Conservation (phyloP, 176 grass and related monocot species). For the Tuctoria greenei region DNA sequence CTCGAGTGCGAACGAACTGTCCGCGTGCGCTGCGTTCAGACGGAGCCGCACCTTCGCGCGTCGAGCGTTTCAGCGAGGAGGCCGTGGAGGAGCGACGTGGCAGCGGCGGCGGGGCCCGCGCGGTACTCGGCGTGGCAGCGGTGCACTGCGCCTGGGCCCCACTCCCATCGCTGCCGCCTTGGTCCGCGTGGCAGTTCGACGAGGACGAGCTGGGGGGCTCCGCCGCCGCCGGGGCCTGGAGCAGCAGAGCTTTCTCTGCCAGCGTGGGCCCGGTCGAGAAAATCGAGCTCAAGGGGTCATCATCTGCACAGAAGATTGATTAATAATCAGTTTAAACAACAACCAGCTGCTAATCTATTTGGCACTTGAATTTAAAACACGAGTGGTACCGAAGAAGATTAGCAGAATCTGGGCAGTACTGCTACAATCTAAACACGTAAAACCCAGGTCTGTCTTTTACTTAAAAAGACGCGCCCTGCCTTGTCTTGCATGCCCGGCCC, state of each 20-base stretch:
- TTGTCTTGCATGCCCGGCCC: background rate
- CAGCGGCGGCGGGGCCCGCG: slow-evolving; percentile 4
- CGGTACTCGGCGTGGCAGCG: background rate
- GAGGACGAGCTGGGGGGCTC: slow-evolving; percentile 54
- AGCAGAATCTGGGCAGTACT: slow-evolving; percentile 31
- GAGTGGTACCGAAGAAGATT: slow-evolving; percentile 33
- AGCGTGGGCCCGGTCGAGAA: slow-evolving; percentile 36
- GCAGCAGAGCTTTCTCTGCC: background rate
- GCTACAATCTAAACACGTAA: slow-evolving; percentile 50
- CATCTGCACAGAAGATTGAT: slow-evolving; percentile 12
- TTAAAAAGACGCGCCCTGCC: slow-evolving; percentile 38
- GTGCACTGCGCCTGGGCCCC: background rate
- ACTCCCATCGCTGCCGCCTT: background rate
- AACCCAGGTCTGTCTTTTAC: slow-evolving; percentile 47
- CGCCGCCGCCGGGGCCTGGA: slow-evolving; percentile 34
- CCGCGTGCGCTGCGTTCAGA: slow-evolving; percentile 2
- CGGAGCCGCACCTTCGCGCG: slow-evolving; percentile 40
- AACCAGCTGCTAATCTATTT: background rate
- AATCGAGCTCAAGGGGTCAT: slow-evolving; percentile 50
- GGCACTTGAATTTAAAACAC: background rate
- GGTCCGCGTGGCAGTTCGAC: slow-evolving; percentile 43
- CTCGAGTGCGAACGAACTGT: background rate
- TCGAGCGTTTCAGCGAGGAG: slow-evolving; percentile 37
- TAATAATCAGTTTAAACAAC: background rate
- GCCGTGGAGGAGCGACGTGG: slow-evolving; percentile 4